Evolutionary conservation across 805 yeast genomes (phyloP).

Genomic region (Helenozyma rhizophorensis): DNA sequence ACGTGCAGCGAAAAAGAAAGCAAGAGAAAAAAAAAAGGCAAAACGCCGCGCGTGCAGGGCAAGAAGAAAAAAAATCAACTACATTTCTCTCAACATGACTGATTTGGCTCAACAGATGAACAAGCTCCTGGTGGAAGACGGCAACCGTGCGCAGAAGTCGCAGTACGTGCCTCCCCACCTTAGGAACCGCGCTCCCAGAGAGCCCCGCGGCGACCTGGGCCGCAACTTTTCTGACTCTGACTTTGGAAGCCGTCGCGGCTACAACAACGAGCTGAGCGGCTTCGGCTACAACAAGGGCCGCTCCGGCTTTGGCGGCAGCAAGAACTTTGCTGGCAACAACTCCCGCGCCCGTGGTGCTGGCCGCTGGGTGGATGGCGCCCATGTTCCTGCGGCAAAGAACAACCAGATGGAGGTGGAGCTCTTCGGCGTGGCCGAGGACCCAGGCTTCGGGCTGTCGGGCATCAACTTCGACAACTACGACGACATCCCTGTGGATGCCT

Average conservation of each 20-base stretch:
- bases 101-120: conserved; percentile 55
- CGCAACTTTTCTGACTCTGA: conserved; percentile 7
- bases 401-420: conserved; percentile 70
- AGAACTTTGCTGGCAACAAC: conserved; percentile 17
- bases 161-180: conserved; percentile 30
- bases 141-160: conserved; percentile 19
- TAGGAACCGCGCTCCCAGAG: conserved; percentile 29
- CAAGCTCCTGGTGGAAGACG: conserved; percentile 48
- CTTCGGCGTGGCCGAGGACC: conserved; percentile 76
- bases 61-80: conserved; percentile 2
- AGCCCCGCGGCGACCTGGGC: conserved; percentile 12
- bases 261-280: conserved; percentile 32
- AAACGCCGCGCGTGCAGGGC: not conserved
- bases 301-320: conserved; percentile 7
- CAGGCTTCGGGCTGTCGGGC: conserved; percentile 85
- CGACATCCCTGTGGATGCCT: conserved; percentile 97
- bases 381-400: conserved; percentile 74
- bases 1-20: conserved; percentile 1
- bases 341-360: conserved; percentile 65
- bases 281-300: conserved; percentile 24
- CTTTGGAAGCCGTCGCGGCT: conserved; percentile 12
- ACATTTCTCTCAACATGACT: conserved; percentile 40
- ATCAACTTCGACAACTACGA: conserved; percentile 98
- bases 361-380: conserved; percentile 81
- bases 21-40: not conserved